Evolutionary conservation across 1,139 yeast genomes (phyloP).

Genomic region (Taphrina betulina): DNA sequence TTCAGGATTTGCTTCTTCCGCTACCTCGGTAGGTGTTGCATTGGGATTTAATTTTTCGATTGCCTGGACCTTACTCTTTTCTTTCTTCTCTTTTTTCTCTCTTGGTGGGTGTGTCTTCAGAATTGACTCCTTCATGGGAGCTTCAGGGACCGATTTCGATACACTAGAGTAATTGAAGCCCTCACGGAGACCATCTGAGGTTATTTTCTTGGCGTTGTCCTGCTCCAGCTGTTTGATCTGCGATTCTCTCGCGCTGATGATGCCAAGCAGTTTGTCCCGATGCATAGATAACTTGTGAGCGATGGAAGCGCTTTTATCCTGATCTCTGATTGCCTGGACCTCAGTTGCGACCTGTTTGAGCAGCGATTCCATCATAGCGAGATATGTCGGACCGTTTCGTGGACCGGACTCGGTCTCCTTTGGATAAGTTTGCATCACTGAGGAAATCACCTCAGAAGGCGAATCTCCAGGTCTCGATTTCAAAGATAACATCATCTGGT

Average conservation of each 20-base stretch:
- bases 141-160: conserved; percentile 50
- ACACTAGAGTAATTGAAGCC: conserved; percentile 86
- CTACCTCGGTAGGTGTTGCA: conserved; percentile 35
- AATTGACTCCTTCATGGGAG: conserved; percentile 36
- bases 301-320: conserved; percentile 39
- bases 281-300: conserved; percentile 43
- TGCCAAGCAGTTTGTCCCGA: conserved; percentile 43
- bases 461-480: conserved; percentile 2
- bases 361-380: conserved; percentile 90
- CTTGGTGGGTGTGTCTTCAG: conserved; percentile 26
- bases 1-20: conserved; percentile 34
- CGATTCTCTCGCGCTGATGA: conserved; percentile 58
- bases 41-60: conserved; percentile 48
- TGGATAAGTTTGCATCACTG: conserved; percentile 44
- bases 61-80: conserved; percentile 21
- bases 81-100: conserved; percentile 12
- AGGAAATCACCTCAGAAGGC: conserved; percentile 31
- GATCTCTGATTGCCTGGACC: conserved; percentile 48
- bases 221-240: conserved; percentile 66
- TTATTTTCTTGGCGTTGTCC: conserved; percentile 72
- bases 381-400: conserved; percentile 72
- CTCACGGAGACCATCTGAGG: conserved; percentile 89
- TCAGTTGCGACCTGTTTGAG: conserved; percentile 65
- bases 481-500: conserved; percentile 52
- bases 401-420: conserved; percentile 49